phyloP scores from a whole-genome alignment of 257 asterid genomes.

The Solanum tarapatanum region DNA sequence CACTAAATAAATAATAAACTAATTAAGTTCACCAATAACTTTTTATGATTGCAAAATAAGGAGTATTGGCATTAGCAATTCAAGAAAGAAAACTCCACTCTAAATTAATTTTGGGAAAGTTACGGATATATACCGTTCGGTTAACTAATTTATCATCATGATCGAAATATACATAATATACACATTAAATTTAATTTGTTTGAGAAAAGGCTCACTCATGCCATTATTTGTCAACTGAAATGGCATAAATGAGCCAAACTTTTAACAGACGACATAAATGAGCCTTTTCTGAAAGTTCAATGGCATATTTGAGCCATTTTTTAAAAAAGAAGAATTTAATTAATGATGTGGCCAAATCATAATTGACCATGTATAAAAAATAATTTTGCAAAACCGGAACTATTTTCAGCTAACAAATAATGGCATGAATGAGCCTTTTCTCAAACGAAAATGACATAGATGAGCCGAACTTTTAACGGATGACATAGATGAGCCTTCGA shows the following conservation, averaged over 20 bases:
- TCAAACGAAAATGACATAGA: background rate
- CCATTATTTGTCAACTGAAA: background rate
- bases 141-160: background rate
- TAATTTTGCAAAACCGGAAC: background rate
- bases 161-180: background rate
- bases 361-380: background rate
- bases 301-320: background rate
- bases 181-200: background rate
- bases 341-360: background rate
- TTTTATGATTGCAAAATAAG: background rate
- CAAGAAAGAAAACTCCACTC: background rate
- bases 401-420: no score
- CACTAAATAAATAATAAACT: background rate
- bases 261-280: no score
- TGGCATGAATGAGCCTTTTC: background rate
- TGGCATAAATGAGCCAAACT: background rate
- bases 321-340: no score
- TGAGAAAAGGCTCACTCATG: background rate
- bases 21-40: background rate
- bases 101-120: background rate
- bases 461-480: no score
- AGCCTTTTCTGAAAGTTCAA: background rate
- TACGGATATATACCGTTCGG: background rate
- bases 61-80: background rate
- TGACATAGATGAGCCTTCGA: no score